phyloP scores from a whole-genome alignment of 2,329 filamentous ascomycete species.

The Colletotrichum incanum region DNA sequence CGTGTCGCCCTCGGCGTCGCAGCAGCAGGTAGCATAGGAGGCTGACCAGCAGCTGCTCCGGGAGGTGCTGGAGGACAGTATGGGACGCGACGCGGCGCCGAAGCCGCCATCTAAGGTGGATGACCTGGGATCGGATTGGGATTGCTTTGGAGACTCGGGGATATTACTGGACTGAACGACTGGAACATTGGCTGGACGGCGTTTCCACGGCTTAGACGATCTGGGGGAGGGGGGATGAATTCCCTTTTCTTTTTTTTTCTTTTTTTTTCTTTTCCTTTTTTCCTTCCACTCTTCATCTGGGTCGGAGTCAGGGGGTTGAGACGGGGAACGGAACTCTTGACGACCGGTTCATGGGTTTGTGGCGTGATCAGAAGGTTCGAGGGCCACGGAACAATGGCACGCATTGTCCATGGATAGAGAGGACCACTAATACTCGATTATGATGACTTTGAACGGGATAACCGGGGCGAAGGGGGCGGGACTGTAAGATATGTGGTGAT shows the following conservation, averaged over 20 bases:
- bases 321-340: not conserved
- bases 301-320: constrained; percentile 18
- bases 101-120: not conserved
- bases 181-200: constrained; percentile 8
- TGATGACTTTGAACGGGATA: not conserved
- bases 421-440: constrained; percentile 38
- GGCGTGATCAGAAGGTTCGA: constrained; percentile 23
- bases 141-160: constrained; percentile 2
- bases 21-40: constrained; percentile 31
- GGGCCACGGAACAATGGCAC: constrained; percentile 18
- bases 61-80: not conserved
- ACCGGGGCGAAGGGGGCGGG: not conserved
- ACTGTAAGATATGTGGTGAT: not conserved
- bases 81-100: not conserved
- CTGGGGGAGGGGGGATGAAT: not conserved
- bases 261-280: not conserved
- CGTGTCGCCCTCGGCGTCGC: constrained; percentile 23
- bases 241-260: not conserved
- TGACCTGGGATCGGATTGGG: constrained; percentile 12
- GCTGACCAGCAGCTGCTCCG: not conserved
- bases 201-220: constrained; percentile 30
- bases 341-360: not conserved
- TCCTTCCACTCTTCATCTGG: not conserved
- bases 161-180: not conserved
- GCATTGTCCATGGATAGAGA: constrained; percentile 29